Base-by-base conservation (phyloP, 495 filamentous ascomycete species). In the Penicillium arizonense region DNA sequence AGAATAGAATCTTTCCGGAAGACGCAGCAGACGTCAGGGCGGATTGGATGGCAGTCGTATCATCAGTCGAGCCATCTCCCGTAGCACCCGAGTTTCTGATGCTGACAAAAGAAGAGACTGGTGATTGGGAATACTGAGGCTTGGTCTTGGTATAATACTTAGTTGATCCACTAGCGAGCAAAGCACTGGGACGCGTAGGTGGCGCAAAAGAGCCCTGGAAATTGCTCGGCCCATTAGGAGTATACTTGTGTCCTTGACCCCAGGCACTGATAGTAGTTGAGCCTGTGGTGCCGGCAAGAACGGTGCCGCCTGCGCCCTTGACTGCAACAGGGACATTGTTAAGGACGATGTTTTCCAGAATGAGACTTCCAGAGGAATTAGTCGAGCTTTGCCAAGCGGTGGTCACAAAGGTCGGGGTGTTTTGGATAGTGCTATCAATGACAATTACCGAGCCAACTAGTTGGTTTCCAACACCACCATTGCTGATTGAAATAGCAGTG, bases 31-130 rank as follows among this genome's bases (percentile, higher is more conserved):
- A 57, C 43, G 68, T 69, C 38, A 83, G 58, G 13, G 74, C 73
- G 0, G 58, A 54, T 52, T 84, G 73, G 13, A 85, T 69, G 3
- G 74, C 75, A 13, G 51, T 61, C 9, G 78, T 80, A 60, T 91
- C 89, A 61, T 95, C 90, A 2, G 86, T 83, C 0, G 71, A 63
- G 2, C 84, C 87, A 68, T 96, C 87, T 50, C 90, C 89, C 38
- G 63, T 79, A 18, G 88, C 88, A 8, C 83, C 82, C 38, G 65
- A 67, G 32, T 44, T 60, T 56, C 85, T 79, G 49, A 83, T 78
- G 53, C 82, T 86, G 44, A 82, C 57, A 64, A 94, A 86, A 4
- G 70, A 72, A 11, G 74, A 67, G 0, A 71, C 71, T 0, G 79
- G 62, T 4, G 77, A 64, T 39, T 59, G 61, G 47, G 80, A 76